Evolutionary conservation across 306 rosid genomes (phyloP).

Genomic region (Cucurbita argyrosperma): DNA sequence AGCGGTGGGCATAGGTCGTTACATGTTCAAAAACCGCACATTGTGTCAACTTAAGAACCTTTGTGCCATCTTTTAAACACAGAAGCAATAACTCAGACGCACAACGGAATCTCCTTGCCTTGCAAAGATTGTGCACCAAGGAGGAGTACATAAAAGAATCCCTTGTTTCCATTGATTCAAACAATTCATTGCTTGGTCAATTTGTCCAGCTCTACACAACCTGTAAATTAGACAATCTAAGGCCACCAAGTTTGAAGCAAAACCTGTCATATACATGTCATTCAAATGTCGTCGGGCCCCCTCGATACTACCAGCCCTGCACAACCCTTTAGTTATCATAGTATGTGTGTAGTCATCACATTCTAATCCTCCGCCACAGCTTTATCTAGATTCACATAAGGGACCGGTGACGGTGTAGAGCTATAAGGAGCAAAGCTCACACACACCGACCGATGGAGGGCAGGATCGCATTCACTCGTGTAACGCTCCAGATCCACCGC

Average conservation of each 20-base stretch:
- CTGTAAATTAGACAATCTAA: conserved; percentile 58
- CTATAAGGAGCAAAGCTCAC: too few relatives aligned
- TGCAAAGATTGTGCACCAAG: conserved; percentile 65
- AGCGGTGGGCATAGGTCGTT: too few relatives aligned
- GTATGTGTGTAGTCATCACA: conserved; percentile 62
- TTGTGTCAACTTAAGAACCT: conserved; percentile 34
- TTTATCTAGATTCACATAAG: too few relatives aligned
- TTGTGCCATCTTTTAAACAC: conserved; percentile 42
- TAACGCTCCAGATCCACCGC: too few relatives aligned
- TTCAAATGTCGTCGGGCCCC: conserved; percentile 43
- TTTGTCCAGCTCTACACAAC: conserved; percentile 60
- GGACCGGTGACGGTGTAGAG: too few relatives aligned
- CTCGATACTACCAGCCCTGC: conserved; percentile 38
- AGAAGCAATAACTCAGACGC: conserved; percentile 48
- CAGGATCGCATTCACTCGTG: too few relatives aligned
- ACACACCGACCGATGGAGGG: too few relatives aligned
- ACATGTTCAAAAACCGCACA: conserved; percentile 24
- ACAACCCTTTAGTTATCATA: conserved; percentile 48
- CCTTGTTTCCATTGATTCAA: conserved; percentile 51
- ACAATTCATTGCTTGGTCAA: conserved; percentile 50
- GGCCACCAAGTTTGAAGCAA: conserved; percentile 50
- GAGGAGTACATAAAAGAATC: conserved; percentile 54
- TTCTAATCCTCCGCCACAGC: conserved; percentile 17
- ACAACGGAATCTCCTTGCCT: conserved; percentile 30
- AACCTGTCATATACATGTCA: conserved; percentile 38